Base-by-base conservation (phyloP, 495 filamentous ascomycete species). In the Sphaerosporella brunnea region DNA sequence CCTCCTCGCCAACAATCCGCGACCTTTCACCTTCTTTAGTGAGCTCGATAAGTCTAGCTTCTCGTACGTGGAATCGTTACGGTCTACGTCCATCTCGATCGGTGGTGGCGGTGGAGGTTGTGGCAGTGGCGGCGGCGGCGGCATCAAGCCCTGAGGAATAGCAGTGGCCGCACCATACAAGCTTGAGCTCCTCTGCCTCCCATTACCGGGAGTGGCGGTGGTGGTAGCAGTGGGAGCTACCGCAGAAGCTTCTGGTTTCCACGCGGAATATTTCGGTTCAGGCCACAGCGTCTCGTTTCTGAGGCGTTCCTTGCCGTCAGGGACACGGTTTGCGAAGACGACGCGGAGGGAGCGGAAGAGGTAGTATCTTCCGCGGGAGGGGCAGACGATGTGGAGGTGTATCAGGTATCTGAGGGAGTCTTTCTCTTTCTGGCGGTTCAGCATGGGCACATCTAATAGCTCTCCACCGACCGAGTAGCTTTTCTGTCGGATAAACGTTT, bases 291-390 rank as follows among this genome's bases (percentile, higher is more conserved):
- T 81, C 59, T 99, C 90, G 58, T 92, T 95, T 5, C 80, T 75
- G 34, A 99, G 69, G 48, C 77, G 84, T 65, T 96, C 90, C 60
- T 96, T 95, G 23, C 86, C 90, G 58, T 99, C 90, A 0, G 92
- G 90, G 2, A 95, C 92, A 23, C 90, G 77, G 62, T 99, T 99
- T 45, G 90, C 90, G 63, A 99, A 99, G 2, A 99, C 90, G 37
- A 99, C 84, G 24, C 90, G 75, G 49, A 96, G 82, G 48, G 72
- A 82, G 57, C 87, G 92, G 67, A 96, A 84, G 2, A 99, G 67
- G 53, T 82, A 99, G 63, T 78, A 92, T 41, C 88, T 78, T 26
- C 85, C 85, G 43, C 74, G 78, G 1, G 77, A 77, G 7, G 87
- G 78, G 60, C 80, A 84, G 62, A 87, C 95, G 35, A 99, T 90